Evolutionary conservation across 1,284 basidiomycete genomes (phyloP).

Genomic region (Kwoniella shivajii): DNA sequence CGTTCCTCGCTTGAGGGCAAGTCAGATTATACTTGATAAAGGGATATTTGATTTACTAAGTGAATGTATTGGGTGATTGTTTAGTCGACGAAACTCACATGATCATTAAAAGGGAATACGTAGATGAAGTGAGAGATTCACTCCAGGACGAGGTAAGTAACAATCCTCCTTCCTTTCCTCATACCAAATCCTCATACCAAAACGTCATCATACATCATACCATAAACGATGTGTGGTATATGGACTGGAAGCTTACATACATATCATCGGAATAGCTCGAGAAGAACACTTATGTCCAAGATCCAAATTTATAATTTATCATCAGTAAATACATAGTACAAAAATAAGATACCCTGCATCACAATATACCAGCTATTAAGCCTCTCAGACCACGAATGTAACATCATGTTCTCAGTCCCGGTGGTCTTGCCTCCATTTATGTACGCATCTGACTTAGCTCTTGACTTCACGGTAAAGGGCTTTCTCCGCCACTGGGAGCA

Average conservation of each 20-base stretch:
- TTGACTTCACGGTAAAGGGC: background rate
- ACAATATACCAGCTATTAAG: background rate
- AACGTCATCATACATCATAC: too few relatives aligned
- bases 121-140: conserved; percentile 42
- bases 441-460: too few relatives aligned
- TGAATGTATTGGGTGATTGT: too few relatives aligned
- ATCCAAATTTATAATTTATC: conserved; percentile 29
- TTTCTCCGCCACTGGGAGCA: conserved; percentile 20
- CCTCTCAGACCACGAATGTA: too few relatives aligned
- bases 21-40: too few relatives aligned
- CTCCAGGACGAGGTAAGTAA: conserved; percentile 45
- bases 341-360: background rate
- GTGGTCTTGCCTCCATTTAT: too few relatives aligned
- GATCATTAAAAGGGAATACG: conserved; percentile 38
- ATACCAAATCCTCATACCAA: background rate
- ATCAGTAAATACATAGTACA: background rate
- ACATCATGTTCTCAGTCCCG: too few relatives aligned
- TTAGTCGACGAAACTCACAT: conserved; percentile 48
- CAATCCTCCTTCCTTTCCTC: background rate
- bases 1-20: background rate
- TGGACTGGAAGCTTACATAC: too few relatives aligned
- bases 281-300: conserved; percentile 50
- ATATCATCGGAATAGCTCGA: too few relatives aligned
- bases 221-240: background rate
- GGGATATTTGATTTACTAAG: too few relatives aligned